Conservation (phyloP, 257 asterid genomes). For the Solanum bulbocastanum region DNA sequence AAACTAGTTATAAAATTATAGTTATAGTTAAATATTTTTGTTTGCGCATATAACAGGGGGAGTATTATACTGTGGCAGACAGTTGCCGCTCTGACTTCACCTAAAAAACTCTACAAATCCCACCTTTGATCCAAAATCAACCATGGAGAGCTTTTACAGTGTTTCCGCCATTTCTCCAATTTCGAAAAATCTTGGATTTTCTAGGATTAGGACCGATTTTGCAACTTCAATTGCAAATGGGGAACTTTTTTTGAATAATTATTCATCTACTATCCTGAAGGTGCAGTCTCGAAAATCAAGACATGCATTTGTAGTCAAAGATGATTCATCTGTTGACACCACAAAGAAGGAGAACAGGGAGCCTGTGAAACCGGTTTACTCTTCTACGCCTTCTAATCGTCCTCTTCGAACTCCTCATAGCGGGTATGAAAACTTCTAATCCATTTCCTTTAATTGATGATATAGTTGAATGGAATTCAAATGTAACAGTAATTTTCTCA, state of each 20-base stretch:
- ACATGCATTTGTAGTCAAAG: slow-evolving; percentile 7
- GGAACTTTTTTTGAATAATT: background rate
- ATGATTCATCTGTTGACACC: slow-evolving; percentile 10
- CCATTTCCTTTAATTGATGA: background rate
- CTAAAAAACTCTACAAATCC: background rate
- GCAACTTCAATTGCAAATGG: background rate
- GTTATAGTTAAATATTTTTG: no score
- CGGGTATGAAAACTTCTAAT: slow-evolving; percentile 41
- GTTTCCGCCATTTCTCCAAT: background rate
- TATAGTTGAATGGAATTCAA: background rate
- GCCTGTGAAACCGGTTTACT: slow-evolving; percentile 40
- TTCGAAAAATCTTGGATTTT: background rate
- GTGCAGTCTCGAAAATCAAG: slow-evolving; percentile 7
- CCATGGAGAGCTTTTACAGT: background rate
- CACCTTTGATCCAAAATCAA: background rate
- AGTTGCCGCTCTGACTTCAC: background rate
- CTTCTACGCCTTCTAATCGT: slow-evolving; percentile 64
- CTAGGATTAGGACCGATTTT: background rate
- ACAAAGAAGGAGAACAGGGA: background rate
- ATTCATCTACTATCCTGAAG: background rate
- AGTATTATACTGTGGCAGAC: background rate
- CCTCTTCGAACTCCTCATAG: slow-evolving; percentile 91
- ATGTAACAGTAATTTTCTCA: background rate
- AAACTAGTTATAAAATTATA: background rate
- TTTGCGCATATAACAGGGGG: background rate